Evolutionary conservation across 2,329 filamentous ascomycete species (phyloP), one percentile per base, ranked within the genome.

Genomic region (Sporothrix dimorphospora): DNA sequence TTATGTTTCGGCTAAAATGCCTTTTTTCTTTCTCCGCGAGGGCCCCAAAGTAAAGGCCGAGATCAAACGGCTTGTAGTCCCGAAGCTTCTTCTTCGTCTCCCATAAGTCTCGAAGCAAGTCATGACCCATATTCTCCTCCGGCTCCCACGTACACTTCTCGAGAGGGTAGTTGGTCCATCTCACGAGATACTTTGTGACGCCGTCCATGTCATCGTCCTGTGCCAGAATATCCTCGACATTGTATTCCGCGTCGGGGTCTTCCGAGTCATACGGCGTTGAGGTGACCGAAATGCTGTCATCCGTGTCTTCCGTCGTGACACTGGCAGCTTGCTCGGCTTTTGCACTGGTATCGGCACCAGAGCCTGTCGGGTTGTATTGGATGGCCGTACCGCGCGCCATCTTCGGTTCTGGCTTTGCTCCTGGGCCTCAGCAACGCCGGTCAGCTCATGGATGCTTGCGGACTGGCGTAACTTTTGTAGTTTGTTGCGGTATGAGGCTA

Each of bases 141-240:
- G 87, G 85, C 74, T 89, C 87, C 87, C 87, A 89, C 0, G 87
- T 89, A 71, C 84, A 83, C 72, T 86, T 79, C n/a, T 87, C 79
- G 5, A 89, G 74, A 1, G 84, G 81, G 76, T 90, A 94, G 1
- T 82, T 85, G 34, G 83, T 81, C 91, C 91, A 94, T 73, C 87
- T 85, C 27, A 92, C 85, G 1, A 94, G 83, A 77, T 89, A 93
- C 30, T 81, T 76, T 38, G 77, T 79, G 19, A 78, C 77, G 5
- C 80, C 80, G 4, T 81, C 75, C 4, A 77, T 70, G 9, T 79
- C 73, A 1, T 75, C 74, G 16, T 80, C 80, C 76, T 90, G 84
- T 0, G 83, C 82, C 21, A 89, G 78, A 45, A 91, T 83, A 19
- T 80, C 80, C 57, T 90, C 86, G 7, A 91, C 85, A 2, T 82